These are phyloP conservation scores for Xerocomellus chrysenteron DNA, from an alignment of 768 basidiomycete species.

Conservation along the genomic window DNA sequence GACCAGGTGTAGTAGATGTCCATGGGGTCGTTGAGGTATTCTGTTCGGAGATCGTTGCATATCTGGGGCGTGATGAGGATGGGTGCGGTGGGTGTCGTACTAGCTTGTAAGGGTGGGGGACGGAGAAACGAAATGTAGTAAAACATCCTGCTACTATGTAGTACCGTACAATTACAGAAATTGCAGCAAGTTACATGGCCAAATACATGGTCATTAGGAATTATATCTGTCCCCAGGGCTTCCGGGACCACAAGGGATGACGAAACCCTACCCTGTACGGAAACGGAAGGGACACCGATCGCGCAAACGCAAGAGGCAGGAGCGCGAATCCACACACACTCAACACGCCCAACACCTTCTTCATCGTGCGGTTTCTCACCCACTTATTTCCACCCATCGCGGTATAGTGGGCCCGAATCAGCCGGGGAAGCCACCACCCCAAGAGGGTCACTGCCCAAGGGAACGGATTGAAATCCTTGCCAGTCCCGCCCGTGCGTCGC, in stretches of 20 bases:
- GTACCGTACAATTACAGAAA: no score
- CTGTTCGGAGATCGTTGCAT: conserved; percentile 87
- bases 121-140: conserved; percentile 89
- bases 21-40: conserved; percentile 50
- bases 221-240: no score
- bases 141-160: conserved; percentile 52
- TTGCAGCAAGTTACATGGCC: no score
- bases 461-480: no score
- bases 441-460: not conserved
- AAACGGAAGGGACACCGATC: conserved; percentile 3
- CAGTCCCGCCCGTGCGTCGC: no score
- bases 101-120: conserved; percentile 65
- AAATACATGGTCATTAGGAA: no score
- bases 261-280: conserved; percentile 2
- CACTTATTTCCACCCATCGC: conserved; percentile 28
- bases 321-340: not conserved
- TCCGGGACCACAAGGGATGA: not conserved
- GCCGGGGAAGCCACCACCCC: conserved; percentile 31
- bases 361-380: conserved; percentile 15
- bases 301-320: conserved; percentile 6
- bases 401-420: conserved; percentile 36
- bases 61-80: conserved; percentile 80
- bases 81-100: conserved; percentile 34
- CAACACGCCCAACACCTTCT: not conserved
- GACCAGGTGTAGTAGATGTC: conserved; percentile 76